Evolutionary conservation across 2,329 filamentous ascomycete species (phyloP).

Genomic region (Waltergamsia citrina): DNA sequence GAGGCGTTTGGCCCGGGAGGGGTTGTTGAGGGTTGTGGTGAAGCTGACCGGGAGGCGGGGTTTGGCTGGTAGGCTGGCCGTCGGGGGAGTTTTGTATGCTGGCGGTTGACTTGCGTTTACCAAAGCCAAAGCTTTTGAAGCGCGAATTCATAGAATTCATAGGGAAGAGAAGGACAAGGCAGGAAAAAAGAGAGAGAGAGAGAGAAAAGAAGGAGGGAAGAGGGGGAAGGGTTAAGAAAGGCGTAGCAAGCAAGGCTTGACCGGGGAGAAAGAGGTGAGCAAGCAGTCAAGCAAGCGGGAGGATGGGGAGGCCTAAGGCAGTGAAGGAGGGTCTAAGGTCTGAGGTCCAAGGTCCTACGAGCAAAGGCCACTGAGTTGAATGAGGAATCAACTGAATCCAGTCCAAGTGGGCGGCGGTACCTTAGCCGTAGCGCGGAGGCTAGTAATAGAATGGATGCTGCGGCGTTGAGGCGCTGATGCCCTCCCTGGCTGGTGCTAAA

Average conservation of each 20-base stretch:
- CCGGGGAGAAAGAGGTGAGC: conserved; percentile 8
- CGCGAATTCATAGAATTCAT: conserved; percentile 76
- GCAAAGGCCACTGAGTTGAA: too few species aligned
- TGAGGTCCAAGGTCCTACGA: too few species aligned
- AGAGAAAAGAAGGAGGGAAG: conserved; percentile 5
- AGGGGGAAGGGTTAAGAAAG: conserved; percentile 5
- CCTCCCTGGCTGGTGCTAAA: too few species aligned
- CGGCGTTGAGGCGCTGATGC: too few species aligned
- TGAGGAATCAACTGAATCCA: too few species aligned
- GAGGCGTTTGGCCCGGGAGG: conserved; percentile 21
- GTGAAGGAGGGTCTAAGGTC: not conserved
- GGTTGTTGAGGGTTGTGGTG: conserved; percentile 15
- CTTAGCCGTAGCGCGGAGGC: too few species aligned
- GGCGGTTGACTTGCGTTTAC: conserved; percentile 65
- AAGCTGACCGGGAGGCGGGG: conserved; percentile 12
- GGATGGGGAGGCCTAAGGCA: not conserved
- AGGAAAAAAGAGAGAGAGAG: conserved; percentile 12
- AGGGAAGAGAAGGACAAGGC: conserved; percentile 22
- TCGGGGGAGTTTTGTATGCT: conserved; percentile 41
- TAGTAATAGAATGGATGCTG: too few species aligned
- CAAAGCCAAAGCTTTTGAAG: conserved; percentile 72
- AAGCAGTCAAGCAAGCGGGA: conserved; percentile 4
- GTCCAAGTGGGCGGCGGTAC: too few species aligned
- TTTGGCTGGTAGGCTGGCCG: conserved; percentile 30
- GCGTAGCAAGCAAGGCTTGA: conserved; percentile 7